Evolutionary conservation across 1,284 basidiomycete genomes (phyloP), one percentile per base, ranked within the genome.

Genomic region (Apiotrichum sp.): DNA sequence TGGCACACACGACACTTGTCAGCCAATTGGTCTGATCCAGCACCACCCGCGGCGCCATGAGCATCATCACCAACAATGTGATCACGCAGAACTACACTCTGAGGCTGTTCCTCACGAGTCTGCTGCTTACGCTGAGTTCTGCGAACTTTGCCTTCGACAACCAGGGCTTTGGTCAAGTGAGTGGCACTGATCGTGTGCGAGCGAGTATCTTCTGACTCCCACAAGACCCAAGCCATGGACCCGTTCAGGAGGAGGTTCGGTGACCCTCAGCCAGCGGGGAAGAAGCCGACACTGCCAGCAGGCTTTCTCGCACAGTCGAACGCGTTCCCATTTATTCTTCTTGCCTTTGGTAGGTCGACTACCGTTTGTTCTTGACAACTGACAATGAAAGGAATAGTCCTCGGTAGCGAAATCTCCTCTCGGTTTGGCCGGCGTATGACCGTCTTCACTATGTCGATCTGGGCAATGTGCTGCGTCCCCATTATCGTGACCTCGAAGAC

Each of bases 191-290:
- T n/a, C n/a, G n/a, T n/a, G n/a, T n/a, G n/a, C n/a, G n/a, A n/a
- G n/a, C 5, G 8, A 4, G 13, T n/a, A 39, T n/a, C 4, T n/a
- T 13, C 52, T 53, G 29, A 53, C 40, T 9, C 35, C 35, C 11
- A n/a, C n/a, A 42, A 57, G 52, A 61, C 59, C 8, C 59, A 61
- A 35, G 59, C 59, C 3, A 61, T 61, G 59, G 45, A 16, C 10
- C 49, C 59, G n/a, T 61, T 61, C 46, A 51, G 43, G 22, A 29
- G 31, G 22, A 32, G 45, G 8, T 57, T 61, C 34, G 59, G 59
- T 3, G 48, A 54, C 41, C 42, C 22, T 8, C 9, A 6, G 3
- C 42, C 47, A 16, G 48, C 42, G 9, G 50, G 50, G 7, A 55
- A 44, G 32, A 45, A 55, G 34, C 41, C n/a, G n/a, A n/a, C 44